A percentile compares a stretch with the other conserved stretches of the same genome.
Conservation (phyloP, 2,329 filamentous ascomycete species). For the Penicillium sp. region DNA sequence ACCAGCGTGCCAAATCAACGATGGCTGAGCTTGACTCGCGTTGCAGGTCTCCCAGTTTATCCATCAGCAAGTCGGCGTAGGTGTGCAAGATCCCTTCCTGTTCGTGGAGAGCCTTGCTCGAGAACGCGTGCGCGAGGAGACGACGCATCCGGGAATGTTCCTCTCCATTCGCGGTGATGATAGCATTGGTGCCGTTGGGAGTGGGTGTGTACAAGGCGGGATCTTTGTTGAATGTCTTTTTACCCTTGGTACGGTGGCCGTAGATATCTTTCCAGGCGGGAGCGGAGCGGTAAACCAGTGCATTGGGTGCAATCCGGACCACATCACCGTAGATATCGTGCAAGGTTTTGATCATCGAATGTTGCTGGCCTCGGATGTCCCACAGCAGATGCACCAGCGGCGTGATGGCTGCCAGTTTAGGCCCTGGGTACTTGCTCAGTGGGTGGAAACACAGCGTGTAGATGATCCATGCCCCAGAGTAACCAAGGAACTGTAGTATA, state of each 20-base stretch:
- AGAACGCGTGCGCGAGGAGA: constrained; percentile 34
- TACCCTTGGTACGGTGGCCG: constrained; percentile 26
- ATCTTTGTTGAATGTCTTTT: constrained; percentile 23
- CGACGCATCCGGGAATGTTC: constrained; percentile 32
- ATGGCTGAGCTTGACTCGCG: neutral
- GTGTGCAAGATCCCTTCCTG: constrained; percentile 31
- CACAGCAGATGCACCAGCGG: constrained; percentile 18
- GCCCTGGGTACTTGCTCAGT: constrained; percentile 30
- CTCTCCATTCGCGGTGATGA: constrained; percentile 23
- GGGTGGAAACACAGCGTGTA: constrained; percentile 30
- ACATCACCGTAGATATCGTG: constrained; percentile 28
- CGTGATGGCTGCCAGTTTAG: constrained; percentile 27
- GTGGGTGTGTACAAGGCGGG: constrained; percentile 17
- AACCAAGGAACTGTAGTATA: constrained; percentile 6
- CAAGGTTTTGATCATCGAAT: constrained; percentile 15
- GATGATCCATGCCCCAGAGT: constrained; percentile 9
- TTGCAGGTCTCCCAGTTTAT: constrained; percentile 11
- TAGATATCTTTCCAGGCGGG: constrained; percentile 36
- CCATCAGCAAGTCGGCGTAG: constrained; percentile 28
- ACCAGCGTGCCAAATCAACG: constrained; percentile 21
- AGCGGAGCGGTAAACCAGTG: constrained; percentile 33
- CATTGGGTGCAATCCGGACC: constrained; percentile 38
- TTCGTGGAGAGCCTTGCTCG: constrained; percentile 29
- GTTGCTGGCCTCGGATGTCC: constrained; percentile 17
- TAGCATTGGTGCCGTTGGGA: constrained; percentile 20